Conservation (phyloP, 2,329 filamentous ascomycete genomes). For the Aspergillus carbonarius region DNA sequence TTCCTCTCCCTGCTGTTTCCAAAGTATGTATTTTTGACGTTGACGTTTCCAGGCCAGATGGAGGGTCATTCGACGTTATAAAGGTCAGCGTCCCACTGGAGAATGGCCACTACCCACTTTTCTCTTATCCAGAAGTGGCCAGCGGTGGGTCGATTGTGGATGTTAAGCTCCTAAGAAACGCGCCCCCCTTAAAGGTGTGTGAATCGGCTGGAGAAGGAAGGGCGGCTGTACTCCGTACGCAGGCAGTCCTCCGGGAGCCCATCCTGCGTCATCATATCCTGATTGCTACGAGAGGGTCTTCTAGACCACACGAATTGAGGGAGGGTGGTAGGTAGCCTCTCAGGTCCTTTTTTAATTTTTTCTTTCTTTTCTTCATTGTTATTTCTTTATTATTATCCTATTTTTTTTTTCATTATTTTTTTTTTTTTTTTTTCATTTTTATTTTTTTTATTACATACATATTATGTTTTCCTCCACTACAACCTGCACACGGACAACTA, state of each 20-base stretch:
- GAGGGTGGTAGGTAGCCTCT: not conserved
- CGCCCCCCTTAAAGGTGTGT: slow-evolving; percentile 9
- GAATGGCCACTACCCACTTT: slow-evolving; percentile 35
- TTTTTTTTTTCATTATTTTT: too few relatives aligned
- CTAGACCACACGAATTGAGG: not conserved
- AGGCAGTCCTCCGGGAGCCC: slow-evolving; percentile 1
- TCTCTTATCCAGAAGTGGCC: slow-evolving; percentile 28
- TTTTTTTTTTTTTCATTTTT: too few relatives aligned
- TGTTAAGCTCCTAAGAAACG: slow-evolving; percentile 21
- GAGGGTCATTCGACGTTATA: slow-evolving; percentile 35
- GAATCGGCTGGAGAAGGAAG: slow-evolving; percentile 11
- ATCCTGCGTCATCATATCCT: not conserved
- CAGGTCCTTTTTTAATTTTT: too few relatives aligned
- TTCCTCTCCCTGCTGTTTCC: slow-evolving; percentile 2
- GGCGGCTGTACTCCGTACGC: slow-evolving; percentile 1
- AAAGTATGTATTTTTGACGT: slow-evolving; percentile 9
- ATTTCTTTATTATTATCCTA: too few relatives aligned
- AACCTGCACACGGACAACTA: not conserved
- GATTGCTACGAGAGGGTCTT: not conserved
- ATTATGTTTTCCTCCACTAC: slow-evolving; percentile 1
- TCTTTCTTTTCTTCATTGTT: too few relatives aligned
- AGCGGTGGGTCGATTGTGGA: slow-evolving; percentile 35
- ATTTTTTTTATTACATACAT: not conserved
- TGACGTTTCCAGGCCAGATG: slow-evolving; percentile 19
- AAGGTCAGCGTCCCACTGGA: slow-evolving; percentile 31